Evolutionary conservation across 2,329 filamentous ascomycete species (phyloP).

Genomic region (Aspergillus quadrilineatus): DNA sequence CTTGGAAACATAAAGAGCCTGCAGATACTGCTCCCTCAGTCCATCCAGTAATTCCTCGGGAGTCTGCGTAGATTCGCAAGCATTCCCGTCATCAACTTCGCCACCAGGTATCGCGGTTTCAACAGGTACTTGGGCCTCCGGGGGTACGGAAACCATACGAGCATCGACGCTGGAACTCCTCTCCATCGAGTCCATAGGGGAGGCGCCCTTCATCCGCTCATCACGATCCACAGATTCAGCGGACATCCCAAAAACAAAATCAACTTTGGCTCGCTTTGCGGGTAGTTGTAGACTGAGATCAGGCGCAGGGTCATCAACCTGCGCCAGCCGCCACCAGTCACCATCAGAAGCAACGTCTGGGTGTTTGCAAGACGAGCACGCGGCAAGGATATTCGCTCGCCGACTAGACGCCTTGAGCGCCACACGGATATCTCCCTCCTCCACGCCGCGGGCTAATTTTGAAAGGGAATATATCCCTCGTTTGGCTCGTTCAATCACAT

Average conservation of each 20-base stretch:
- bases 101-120: slow-evolving; percentile 1
- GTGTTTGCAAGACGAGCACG: slow-evolving; percentile 3
- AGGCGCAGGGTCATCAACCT: slow-evolving; percentile 30
- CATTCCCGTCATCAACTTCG: slow-evolving; percentile 19
- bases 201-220: slow-evolving; percentile 15
- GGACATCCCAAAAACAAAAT: slow-evolving; percentile 32
- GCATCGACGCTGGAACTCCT: slow-evolving; percentile 15
- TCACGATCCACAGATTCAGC: not conserved
- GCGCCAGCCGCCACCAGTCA: slow-evolving; percentile 39
- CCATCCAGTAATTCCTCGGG: slow-evolving; percentile 38
- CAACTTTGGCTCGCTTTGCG: slow-evolving; percentile 24
- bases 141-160: slow-evolving; percentile 5
- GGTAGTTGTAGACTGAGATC: slow-evolving; percentile 17
- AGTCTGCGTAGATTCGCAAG: slow-evolving; percentile 21
- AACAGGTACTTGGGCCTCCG: slow-evolving; percentile 20
- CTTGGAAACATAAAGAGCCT: slow-evolving; percentile 46
- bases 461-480: slow-evolving; percentile 41
- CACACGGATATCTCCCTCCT: slow-evolving; percentile 41
- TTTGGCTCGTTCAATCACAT: slow-evolving; percentile 42
- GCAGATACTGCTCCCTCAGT: slow-evolving; percentile 42
- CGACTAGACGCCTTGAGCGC: slow-evolving; percentile 35
- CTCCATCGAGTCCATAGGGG: slow-evolving; percentile 22
- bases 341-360: not conserved
- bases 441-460: slow-evolving; percentile 33
- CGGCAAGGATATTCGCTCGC: slow-evolving; percentile 4